A percentile compares a stretch with the other conserved stretches of the same genome.
Evolutionary conservation across 164 flowering plant species (phyloP).

Genomic region (Vitis labrusca): DNA sequence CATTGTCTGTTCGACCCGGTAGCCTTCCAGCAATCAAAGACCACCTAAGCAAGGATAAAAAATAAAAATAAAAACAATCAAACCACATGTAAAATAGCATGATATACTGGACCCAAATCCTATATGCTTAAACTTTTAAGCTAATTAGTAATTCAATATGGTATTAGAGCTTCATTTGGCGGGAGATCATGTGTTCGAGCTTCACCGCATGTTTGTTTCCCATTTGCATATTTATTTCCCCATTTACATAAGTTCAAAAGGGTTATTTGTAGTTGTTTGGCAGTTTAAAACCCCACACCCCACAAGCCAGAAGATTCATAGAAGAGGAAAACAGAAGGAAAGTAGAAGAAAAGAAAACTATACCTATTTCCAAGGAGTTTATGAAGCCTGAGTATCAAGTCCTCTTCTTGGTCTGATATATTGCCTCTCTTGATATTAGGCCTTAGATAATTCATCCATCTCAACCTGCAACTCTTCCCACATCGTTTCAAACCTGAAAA

Average conservation of each 20-base stretch:
- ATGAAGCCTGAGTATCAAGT: conserved; percentile 42
- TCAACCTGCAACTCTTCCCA: conserved; percentile 46
- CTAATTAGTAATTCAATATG: no score
- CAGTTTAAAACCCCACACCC: no score
- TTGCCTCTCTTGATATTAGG: conserved; percentile 42
- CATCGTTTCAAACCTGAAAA: conserved; percentile 35
- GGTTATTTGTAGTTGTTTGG: no score
- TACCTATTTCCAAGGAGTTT: conserved; percentile 42
- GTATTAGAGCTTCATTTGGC: no score
- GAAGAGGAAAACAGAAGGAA: background rate
- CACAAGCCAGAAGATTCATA: background rate
- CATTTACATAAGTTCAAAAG: no score
- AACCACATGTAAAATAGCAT: no score
- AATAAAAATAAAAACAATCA: background rate
- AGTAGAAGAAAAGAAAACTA: background rate
- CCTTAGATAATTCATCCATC: conserved; percentile 45
- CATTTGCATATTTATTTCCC: no score
- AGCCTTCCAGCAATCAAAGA: conserved; percentile 41
- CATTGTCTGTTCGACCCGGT: conserved; percentile 36
- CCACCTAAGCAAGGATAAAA: conserved; percentile 25
- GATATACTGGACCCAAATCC: no score
- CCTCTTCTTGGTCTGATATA: conserved; percentile 38
- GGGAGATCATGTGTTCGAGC: no score
- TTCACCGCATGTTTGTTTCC: no score
- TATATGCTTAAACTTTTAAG: no score